Evolutionary conservation across 257 asterid genomes (phyloP), one percentile per base, ranked within the genome.

Genomic region (Linaria vulgaris): DNA sequence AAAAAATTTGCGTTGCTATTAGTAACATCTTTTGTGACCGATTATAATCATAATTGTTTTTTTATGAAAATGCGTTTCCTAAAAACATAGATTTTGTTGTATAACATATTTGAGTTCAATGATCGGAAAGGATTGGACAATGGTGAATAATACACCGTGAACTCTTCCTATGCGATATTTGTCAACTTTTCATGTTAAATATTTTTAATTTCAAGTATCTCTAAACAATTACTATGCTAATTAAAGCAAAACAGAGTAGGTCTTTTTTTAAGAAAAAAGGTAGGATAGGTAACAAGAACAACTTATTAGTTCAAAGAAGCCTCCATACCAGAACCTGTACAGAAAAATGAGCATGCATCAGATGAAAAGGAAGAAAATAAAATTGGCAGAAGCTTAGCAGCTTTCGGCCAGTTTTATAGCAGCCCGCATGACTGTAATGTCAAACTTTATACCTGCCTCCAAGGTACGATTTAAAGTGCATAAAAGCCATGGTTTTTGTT

Each of bases 301-400:
- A 64, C 45, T 77, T 66, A 75, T 77, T 84, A 88, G 96, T 74
- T 85, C 88, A 79, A 84, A 91, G 82, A 84, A 58, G 73, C 97
- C 97, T 66, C 96, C 97, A 55, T 30, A 83, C 97, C 97, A 88
- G 73, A 91, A 88, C 87, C 97, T 90, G 88, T 44, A 72, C 30
- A 25, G 66, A 44, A 60, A 38, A 50, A 45, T 51, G 48, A 66
- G 66, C 34, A 66, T 13, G n/a, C 19, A 63, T 64, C 12, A 63
- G 79, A 31, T 54, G 41, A 34, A 34, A 34, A 34, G 5, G 9
- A n/a, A n/a, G n/a, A n/a, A n/a, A n/a, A n/a, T n/a, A n/a, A 44
- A 41, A 64, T 24, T 21, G 9, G 48, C 38, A 39, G 34, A 67
- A 61, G 19, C 58, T 23, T 70, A 66, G 66, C 17, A 45, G 14